Base-by-base conservation (phyloP, 768 basidiomycete genomes). In the Mycena latifolia region DNA sequence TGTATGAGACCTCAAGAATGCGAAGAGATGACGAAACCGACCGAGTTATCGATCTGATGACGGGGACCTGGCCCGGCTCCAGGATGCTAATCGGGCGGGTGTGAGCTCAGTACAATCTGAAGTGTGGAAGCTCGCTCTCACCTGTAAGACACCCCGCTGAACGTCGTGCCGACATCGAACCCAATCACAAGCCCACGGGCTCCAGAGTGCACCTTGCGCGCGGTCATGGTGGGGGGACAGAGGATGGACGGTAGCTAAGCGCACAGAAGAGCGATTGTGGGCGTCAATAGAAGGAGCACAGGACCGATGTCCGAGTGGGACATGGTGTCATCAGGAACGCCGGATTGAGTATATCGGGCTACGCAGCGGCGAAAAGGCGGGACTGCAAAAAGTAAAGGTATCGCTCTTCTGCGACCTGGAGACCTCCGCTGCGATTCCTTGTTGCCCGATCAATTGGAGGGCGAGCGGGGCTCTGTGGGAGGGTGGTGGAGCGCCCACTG, bases 111-210 rank as follows among this genome's bases (percentile, higher is more conserved):
- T 18, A 25, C 15, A 17, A 9, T 43, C 14, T 24, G 37, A 20
- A 15, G 9, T 5, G 24, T 5, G 4, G 28, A 41, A 9, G 20
- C 15, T 18, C 33, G n/a, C n/a, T n/a, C 8, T 31, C 7, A 69
- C 67, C 65, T 67, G 50, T 71, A 71, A 12, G 72, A 73, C 25
- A 68, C 27, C 2, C 72, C 84, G 35, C 85, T 86, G 51, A 75
- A 85, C 3, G 84, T 87, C 1, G 83, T 87, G 10, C 86, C 86
- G 2, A 87, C 72, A 60, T 88, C 86, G 39, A 88, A 83, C 0
- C 84, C 84, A 27, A 87, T 66, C 6, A 86, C 80, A 8, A 87
- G 75, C 61, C 81, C 81, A 41, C 81, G 80, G 31, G 75, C n/a
- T 20, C 85, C 86, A 31, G 69, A 71, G 75, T 82, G 85, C 2